These are phyloP conservation scores for Dactylorhiza incarnata DNA, from an alignment of 106 monocot genomes.

Conservation along the genomic window DNA sequence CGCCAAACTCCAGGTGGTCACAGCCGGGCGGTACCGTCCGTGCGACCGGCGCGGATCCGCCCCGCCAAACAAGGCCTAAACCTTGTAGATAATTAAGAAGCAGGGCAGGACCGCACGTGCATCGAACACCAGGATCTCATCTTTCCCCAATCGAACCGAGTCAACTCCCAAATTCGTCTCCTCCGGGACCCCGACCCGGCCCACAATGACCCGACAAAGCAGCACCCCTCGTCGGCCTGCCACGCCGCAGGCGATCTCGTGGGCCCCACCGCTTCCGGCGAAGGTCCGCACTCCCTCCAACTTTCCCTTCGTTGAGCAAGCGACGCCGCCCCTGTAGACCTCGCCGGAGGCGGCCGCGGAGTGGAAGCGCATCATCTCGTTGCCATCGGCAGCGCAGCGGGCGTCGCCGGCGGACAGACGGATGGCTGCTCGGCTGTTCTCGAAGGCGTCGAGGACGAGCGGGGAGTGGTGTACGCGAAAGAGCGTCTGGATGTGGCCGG, in stretches of 20 bases:
- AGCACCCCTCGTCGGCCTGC: conserved; percentile 42
- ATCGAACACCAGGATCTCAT: conserved; percentile 60
- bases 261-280: conserved; percentile 54
- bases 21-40: too few species aligned
- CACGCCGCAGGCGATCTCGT: conserved; percentile 34
- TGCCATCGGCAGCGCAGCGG: conserved; percentile 75
- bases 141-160: conserved; percentile 31
- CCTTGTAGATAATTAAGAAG: conserved; percentile 64
- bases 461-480: conserved; percentile 72
- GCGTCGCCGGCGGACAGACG: conserved; percentile 16
- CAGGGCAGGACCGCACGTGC: conserved; percentile 55
- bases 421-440: conserved; percentile 54
- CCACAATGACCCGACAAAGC: conserved; percentile 70
- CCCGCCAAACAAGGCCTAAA: too few species aligned
- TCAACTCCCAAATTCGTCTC: conserved; percentile 17
- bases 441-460: conserved; percentile 55
- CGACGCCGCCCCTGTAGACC: conserved; percentile 21
- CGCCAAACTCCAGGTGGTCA: too few species aligned
- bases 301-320: background rate
- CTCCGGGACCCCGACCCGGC: conserved; percentile 35
- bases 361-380: conserved; percentile 90
- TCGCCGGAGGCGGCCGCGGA: background rate
- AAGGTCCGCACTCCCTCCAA: conserved; percentile 41
- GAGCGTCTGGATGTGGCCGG: conserved; percentile 57
- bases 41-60: too few species aligned